Base-by-base conservation (phyloP, 371 early-diverging fungal genomes). In the Circinella minor region DNA sequence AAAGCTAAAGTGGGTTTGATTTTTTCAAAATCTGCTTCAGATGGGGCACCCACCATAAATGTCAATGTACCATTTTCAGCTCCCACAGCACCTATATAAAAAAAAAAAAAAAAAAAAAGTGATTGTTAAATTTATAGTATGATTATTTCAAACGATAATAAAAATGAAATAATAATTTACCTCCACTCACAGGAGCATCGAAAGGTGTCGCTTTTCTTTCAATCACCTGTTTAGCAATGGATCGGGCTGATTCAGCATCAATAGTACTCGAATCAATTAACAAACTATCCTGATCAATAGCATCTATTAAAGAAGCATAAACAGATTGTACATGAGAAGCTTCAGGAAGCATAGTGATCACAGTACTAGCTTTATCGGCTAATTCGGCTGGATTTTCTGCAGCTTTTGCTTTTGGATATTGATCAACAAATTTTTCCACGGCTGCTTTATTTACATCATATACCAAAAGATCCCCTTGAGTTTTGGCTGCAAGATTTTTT, bases 161-260 rank as follows among this genome's bases (percentile, higher is more conserved):
- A n/a, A 17, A n/a, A 8, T 55, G 47, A 47, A 15, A 47, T 11
- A 17, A 55, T 55, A 27, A 55, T n/a, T 0, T 83, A 82, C 96
- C 97, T 47, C 99, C 99, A 68, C 96, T 96, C 4, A 99, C 98
- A 6, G 99, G 99, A 5, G 98, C 96, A 79, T 99, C 99, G 36
- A 98, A 82, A 20, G 91, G 90, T n/a, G 76, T 81, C 5, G 85
- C 93, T 0, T 90, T 89, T 48, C 87, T 87, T 7, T 81, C 78
- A 48, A 76, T 75, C 34, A 93, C 77, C 9, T 73, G 77, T 54
- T 80, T 79, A 17, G 93, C 89, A 7, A 96, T 88, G n/a, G 85
- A 78, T 27, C 82, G 85, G 0, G 94, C 88, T 17, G 89, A 88
- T 27, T 79, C 76, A 36, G 94, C 91, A 74, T 95, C 96, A 68